These are phyloP conservation scores for Populus tremula DNA, from an alignment of 345 rosid species.

Conservation along the genomic window DNA sequence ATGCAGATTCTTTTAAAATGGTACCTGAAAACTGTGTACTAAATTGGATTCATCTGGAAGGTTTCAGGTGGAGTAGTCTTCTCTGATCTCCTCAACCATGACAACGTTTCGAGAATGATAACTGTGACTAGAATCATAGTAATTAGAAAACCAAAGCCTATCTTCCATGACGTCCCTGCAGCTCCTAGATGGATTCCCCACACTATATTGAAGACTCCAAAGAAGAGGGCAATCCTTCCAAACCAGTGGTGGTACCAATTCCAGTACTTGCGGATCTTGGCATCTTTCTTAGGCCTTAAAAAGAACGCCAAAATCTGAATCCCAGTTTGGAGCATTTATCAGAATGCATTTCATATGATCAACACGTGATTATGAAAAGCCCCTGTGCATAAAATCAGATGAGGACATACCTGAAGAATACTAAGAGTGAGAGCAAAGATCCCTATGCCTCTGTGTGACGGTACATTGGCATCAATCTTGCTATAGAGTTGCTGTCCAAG, in stretches of 20 bases:
- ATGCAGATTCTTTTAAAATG: not conserved
- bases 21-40: conserved; percentile 15
- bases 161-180: conserved; percentile 63
- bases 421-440: conserved; percentile 61
- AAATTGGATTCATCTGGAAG: conserved; percentile 67
- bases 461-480: conserved; percentile 44
- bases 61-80: conserved; percentile 37
- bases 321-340: not conserved
- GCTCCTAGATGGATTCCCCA: conserved; percentile 62
- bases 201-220: conserved; percentile 68
- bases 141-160: conserved; percentile 71
- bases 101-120: conserved; percentile 50
- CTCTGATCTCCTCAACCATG: conserved; percentile 39
- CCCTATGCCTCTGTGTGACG: conserved; percentile 82
- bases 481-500: conserved; percentile 65
- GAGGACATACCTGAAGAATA: conserved; percentile 66
- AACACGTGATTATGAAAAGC: not conserved
- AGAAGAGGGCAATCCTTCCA: conserved; percentile 74
- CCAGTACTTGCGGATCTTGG: conserved; percentile 71
- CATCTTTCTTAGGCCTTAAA: conserved; percentile 65
- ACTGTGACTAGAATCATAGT: conserved; percentile 47
- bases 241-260: conserved; percentile 87
- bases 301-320: conserved; percentile 74
- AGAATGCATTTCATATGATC: not conserved
- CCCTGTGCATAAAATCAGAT: not conserved